Conservation (phyloP, 2,329 filamentous ascomycete genomes). For the Myriosclerotinia curreyana region DNA sequence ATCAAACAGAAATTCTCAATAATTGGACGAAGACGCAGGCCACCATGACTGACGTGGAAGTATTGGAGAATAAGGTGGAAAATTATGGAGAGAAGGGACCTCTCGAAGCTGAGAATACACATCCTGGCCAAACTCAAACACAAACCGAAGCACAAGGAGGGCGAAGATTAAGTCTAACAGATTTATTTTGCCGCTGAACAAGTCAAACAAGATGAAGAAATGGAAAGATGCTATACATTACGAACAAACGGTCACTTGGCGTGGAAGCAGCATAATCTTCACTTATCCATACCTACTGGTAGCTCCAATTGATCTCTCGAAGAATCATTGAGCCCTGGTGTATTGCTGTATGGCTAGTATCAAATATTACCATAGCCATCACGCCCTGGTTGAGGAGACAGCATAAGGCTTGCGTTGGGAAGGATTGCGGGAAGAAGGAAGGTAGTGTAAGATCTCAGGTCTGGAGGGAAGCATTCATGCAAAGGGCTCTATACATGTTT, state of each 20-base stretch:
- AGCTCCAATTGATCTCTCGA: neutral
- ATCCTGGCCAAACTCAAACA: conserved; percentile 17
- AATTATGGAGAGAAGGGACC: conserved; percentile 25
- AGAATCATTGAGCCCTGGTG: neutral
- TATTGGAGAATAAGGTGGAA: conserved; percentile 20
- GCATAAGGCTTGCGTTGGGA: neutral
- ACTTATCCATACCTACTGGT: neutral
- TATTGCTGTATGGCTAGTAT: neutral
- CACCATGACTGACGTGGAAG: conserved; percentile 8
- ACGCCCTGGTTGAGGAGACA: neutral
- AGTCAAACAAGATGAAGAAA: neutral
- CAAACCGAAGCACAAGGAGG: conserved; percentile 7
- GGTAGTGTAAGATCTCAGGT: neutral
- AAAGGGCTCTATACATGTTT: neutral
- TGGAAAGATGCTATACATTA: neutral
- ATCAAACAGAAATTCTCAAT: conserved; percentile 33
- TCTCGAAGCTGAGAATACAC: conserved; percentile 21
- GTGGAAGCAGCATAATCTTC: neutral
- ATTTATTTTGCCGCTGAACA: conserved; percentile 14
- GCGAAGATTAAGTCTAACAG: conserved; percentile 4
- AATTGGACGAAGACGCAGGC: conserved; percentile 30
- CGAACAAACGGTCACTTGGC: neutral
- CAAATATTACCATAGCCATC: neutral
- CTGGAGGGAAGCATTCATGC: neutral
- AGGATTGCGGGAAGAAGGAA: neutral